phyloP scores from a whole-genome alignment of 2,329 filamentous ascomycete species.

The Westerdykella aurantiaca region DNA sequence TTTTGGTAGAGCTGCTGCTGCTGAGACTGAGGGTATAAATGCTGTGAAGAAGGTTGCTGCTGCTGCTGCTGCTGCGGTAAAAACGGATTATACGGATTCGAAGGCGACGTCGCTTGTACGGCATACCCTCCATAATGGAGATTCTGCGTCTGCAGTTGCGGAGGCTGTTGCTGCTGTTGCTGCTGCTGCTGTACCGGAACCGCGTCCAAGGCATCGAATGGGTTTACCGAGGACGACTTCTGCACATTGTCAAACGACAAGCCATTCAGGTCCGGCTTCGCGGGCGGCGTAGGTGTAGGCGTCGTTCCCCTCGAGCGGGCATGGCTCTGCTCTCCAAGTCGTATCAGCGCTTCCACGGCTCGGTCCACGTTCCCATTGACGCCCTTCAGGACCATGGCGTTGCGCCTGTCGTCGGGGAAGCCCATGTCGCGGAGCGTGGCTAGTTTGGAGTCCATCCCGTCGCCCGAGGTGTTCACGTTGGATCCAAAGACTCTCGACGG shows the following conservation, averaged over 20 bases:
- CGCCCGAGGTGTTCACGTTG: constrained; percentile 49
- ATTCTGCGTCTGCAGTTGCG: constrained; percentile 30
- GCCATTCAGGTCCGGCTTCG: constrained; percentile 46
- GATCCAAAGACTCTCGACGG: constrained; percentile 63
- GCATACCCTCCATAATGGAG: constrained; percentile 15
- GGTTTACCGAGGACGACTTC: constrained; percentile 33
- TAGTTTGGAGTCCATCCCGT: constrained; percentile 71
- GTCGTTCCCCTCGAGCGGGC: constrained; percentile 43
- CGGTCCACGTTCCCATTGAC: constrained; percentile 80
- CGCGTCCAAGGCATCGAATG: constrained; percentile 42
- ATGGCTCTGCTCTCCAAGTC: constrained; percentile 61
- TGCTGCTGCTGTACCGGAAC: constrained; percentile 23
- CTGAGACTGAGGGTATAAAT: constrained; percentile 3
- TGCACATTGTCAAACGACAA: constrained; percentile 39
- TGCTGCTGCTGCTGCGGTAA: constrained; percentile 38
- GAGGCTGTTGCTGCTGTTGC: constrained; percentile 28
- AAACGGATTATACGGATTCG: constrained; percentile 64
- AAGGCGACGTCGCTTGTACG: constrained; percentile 21
- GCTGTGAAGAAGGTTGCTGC: constrained; percentile 14
- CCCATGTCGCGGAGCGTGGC: constrained; percentile 81
- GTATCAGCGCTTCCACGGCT: constrained; percentile 76
- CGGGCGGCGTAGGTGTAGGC: constrained; percentile 39
- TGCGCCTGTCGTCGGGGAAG: constrained; percentile 76
- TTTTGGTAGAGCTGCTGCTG: constrained; percentile 14
- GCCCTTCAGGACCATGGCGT: constrained; percentile 73